Conservation (phyloP, 179 eudicot genomes). For the Beta corolliflora region DNA sequence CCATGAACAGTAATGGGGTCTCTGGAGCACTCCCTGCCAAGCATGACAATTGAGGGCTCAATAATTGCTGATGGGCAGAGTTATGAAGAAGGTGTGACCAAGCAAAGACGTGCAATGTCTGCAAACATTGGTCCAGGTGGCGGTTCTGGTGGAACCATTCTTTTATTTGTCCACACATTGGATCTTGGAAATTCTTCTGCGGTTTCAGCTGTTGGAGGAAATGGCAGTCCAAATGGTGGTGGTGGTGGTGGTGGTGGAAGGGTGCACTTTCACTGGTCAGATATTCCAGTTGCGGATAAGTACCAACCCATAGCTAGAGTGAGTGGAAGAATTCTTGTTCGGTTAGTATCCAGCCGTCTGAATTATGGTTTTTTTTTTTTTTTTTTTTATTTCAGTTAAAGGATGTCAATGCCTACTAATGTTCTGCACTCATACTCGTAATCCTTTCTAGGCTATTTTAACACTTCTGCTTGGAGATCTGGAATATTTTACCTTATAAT, state of each 20-base stretch:
- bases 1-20: conserved; percentile 89
- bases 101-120: conserved; percentile 28
- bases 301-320: conserved; percentile 75
- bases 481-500: neutral
- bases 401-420: neutral
- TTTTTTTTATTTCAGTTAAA: neutral
- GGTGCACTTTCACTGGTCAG: conserved; percentile 94
- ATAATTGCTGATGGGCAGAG: conserved; percentile 85
- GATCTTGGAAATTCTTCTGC: conserved; percentile 54
- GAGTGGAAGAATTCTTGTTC: conserved; percentile 56
- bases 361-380: neutral
- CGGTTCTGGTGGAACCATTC: conserved; percentile 97
- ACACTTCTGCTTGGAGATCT: neutral
- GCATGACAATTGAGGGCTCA: conserved; percentile 61
- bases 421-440: neutral
- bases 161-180: conserved; percentile 72
- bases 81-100: conserved; percentile 46
- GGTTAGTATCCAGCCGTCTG: conserved; percentile 49
- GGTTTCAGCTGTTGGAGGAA: conserved; percentile 82
- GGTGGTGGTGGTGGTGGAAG: conserved; percentile 99
- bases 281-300: conserved; percentile 72
- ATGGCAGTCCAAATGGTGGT: conserved; percentile 71
- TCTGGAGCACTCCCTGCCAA: conserved; percentile 72
- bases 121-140: conserved; percentile 73
- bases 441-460: neutral